phyloP scores from a whole-genome alignment of 2,329 filamentous ascomycete species.

The Talaromyces amestolkiae region DNA sequence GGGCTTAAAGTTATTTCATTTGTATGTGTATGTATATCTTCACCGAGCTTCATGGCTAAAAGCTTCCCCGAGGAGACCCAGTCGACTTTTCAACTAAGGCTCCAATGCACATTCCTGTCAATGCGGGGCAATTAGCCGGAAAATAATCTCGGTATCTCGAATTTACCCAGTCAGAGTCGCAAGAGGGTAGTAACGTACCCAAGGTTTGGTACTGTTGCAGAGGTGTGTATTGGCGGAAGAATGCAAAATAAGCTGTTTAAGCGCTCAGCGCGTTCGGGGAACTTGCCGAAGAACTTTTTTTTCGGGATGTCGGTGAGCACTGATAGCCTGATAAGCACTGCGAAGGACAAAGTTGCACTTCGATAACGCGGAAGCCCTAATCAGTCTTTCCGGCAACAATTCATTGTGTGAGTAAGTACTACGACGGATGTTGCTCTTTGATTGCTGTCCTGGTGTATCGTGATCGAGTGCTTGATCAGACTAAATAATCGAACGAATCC shows the following conservation, averaged over 20 bases:
- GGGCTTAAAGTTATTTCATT: not conserved
- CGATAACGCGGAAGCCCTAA: not conserved
- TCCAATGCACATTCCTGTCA: not conserved
- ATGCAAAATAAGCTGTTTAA: not conserved
- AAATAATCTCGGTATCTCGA: slow-evolving; percentile 2
- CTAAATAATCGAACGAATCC: not conserved
- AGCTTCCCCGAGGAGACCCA: not conserved
- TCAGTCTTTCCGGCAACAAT: not conserved
- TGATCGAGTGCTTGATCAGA: too few species aligned
- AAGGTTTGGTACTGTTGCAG: not conserved
- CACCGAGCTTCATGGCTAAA: slow-evolving; percentile 14
- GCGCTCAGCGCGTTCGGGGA: not conserved
- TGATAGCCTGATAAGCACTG: not conserved
- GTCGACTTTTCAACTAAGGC: not conserved
- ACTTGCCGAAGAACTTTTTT: not conserved
- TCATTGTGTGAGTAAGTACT: not conserved
- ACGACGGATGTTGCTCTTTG: not conserved
- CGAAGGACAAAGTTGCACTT: too few species aligned
- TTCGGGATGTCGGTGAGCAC: slow-evolving; percentile 11
- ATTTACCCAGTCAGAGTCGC: not conserved
- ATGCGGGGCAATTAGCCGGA: slow-evolving; percentile 11
- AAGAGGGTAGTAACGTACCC: slow-evolving; percentile 5
- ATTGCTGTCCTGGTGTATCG: not conserved
- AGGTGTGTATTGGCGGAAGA: not conserved
- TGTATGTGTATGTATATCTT: not conserved